Percentiles rank a stretch among this genome's conserved stretches.
phyloP scores from a whole-genome alignment of 2,329 filamentous ascomycete species.

The Trichophaea hybrida region DNA sequence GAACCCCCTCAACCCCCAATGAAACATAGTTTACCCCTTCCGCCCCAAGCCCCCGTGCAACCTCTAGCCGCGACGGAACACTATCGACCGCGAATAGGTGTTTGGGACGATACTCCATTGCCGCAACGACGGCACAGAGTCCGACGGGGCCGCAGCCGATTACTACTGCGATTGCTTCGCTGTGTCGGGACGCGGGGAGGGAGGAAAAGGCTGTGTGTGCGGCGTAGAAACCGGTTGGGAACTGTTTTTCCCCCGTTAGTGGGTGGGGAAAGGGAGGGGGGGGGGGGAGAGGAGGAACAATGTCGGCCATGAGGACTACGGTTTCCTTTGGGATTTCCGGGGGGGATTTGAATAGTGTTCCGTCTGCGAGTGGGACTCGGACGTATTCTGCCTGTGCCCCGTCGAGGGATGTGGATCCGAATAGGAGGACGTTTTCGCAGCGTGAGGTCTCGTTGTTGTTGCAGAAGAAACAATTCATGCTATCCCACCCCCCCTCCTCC shows the following conservation, averaged over 20 bases:
- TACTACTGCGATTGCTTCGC: constrained; percentile 57
- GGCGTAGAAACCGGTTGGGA: constrained; percentile 54
- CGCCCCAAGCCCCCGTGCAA: constrained; percentile 60
- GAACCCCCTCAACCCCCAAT: constrained; percentile 47
- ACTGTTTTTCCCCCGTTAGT: constrained; percentile 3
- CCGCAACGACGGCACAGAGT: constrained; percentile 66
- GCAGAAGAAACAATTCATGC: constrained; percentile 72
- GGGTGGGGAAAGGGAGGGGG: neutral
- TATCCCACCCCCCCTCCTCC: constrained; percentile 25
- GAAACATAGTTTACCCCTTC: constrained; percentile 70
- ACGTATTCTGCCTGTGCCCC: constrained; percentile 69
- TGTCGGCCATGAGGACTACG: constrained; percentile 22
- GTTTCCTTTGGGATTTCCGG: constrained; percentile 54
- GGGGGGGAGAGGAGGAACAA: constrained; percentile 4
- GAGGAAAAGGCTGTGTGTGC: constrained; percentile 60
- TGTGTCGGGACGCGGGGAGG: constrained; percentile 39
- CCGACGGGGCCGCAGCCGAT: constrained; percentile 79
- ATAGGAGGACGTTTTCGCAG: constrained; percentile 55
- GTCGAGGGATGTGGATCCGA: constrained; percentile 55
- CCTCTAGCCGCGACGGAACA: constrained; percentile 56
- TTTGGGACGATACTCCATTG: constrained; percentile 59
- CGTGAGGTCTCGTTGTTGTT: constrained; percentile 60
- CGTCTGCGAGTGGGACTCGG: constrained; percentile 65
- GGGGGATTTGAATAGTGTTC: constrained; percentile 62
- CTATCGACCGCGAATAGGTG: constrained; percentile 67